Conservation (phyloP, 2,329 filamentous ascomycete species). For the Cladosporium sp. region DNA sequence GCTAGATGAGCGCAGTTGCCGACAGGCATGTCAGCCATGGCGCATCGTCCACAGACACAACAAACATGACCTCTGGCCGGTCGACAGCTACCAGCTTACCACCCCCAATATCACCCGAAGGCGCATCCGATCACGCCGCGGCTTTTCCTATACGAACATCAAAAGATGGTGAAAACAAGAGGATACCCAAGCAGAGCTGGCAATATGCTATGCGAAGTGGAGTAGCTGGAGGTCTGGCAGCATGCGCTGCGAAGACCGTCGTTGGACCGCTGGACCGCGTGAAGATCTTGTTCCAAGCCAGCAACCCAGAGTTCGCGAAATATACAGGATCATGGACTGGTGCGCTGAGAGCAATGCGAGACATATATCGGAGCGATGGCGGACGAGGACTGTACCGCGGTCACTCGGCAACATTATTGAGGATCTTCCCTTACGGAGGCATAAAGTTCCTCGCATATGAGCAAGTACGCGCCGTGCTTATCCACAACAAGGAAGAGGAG, state of each 20-base stretch:
- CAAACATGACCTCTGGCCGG: slow-evolving; percentile 31
- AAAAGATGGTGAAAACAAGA: slow-evolving; percentile 42
- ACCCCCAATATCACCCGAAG: slow-evolving; percentile 5
- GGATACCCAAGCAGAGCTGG: slow-evolving; percentile 65
- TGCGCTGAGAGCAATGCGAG: slow-evolving; percentile 72
- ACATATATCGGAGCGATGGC: slow-evolving; percentile 76
- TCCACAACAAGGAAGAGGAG: slow-evolving; percentile 68
- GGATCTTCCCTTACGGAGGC: slow-evolving; percentile 94
- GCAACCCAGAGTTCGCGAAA: slow-evolving; percentile 88
- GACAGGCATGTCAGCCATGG: slow-evolving; percentile 26
- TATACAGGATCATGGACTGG: slow-evolving; percentile 88
- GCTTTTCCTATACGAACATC: slow-evolving; percentile 7
- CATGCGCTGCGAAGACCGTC: slow-evolving; percentile 89
- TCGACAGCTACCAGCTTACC: neutral
- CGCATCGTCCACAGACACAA: slow-evolving; percentile 30
- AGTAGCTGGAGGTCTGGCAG: slow-evolving; percentile 82
- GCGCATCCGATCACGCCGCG: slow-evolving; percentile 17
- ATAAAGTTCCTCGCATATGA: slow-evolving; percentile 99
- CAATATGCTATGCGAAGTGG: slow-evolving; percentile 83
- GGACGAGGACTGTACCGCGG: slow-evolving; percentile 78
- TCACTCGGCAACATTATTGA: slow-evolving; percentile 86
- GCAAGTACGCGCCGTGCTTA: slow-evolving; percentile 79
- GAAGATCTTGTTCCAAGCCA: slow-evolving; percentile 97
- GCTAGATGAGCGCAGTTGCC: slow-evolving; percentile 25
- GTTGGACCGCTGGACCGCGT: slow-evolving; percentile 95